Percentiles rank a stretch among this genome's conserved stretches.
phyloP scores from a whole-genome alignment of 768 basidiomycete species.

The Boletus subparvulus region DNA sequence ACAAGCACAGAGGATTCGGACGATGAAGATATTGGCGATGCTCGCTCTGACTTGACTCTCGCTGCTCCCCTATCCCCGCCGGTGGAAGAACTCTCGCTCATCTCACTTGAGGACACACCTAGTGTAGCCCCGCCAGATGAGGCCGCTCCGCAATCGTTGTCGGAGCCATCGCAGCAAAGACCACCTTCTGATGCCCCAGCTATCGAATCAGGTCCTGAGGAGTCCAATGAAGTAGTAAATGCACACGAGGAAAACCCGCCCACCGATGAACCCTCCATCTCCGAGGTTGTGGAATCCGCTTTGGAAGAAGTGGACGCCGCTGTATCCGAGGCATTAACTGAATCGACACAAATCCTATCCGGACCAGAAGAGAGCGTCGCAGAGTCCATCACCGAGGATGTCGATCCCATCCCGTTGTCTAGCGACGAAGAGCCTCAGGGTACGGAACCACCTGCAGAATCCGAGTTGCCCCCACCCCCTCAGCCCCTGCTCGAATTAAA shows the following conservation, averaged over 20 bases:
- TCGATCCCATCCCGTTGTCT: background rate
- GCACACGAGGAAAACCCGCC: background rate
- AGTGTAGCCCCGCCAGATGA: background rate
- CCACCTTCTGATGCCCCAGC: slow-evolving; percentile 1
- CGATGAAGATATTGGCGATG: slow-evolving; percentile 26
- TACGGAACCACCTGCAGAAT: slow-evolving; percentile 6
- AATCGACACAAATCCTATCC: slow-evolving; percentile 4
- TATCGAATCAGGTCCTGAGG: slow-evolving; percentile 13
- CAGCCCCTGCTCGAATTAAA: slow-evolving; percentile 25
- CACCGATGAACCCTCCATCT: background rate
- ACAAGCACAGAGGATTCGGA: slow-evolving; percentile 19
- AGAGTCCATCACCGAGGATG: slow-evolving; percentile 9
- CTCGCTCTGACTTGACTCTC: slow-evolving; percentile 19
- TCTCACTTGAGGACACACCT: slow-evolving; percentile 24
- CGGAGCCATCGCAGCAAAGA: slow-evolving; percentile 1
- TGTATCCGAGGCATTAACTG: slow-evolving; percentile 1
- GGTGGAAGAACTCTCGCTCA: slow-evolving; percentile 26
- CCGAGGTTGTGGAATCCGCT: slow-evolving; percentile 4
- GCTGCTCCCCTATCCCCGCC: slow-evolving; percentile 27
- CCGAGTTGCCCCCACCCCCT: background rate
- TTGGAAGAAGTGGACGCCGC: slow-evolving; percentile 7
- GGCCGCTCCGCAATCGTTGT: background rate
- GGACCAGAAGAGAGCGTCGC: background rate
- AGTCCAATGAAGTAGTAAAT: background rate
- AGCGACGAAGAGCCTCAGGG: background rate